These are phyloP conservation scores for Marasmius tenuissimus DNA, from an alignment of 1,284 basidiomycete genomes.

Conservation along the genomic window DNA sequence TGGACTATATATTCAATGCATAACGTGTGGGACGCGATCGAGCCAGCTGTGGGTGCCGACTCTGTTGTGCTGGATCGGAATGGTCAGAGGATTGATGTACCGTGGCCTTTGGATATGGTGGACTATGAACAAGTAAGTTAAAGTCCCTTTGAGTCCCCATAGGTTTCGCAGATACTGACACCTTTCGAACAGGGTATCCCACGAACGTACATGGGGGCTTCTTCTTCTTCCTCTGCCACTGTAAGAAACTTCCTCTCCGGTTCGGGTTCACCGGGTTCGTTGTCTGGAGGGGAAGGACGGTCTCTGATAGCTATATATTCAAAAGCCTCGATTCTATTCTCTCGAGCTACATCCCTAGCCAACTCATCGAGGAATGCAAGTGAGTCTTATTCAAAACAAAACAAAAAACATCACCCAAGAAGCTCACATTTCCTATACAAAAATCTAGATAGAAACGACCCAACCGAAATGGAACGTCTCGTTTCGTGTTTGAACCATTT, in stretches of 20 bases:
- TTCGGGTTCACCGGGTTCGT: not conserved
- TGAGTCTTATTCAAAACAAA: not conserved
- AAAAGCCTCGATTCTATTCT: conserved; percentile 11
- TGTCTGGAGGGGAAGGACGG: conserved; percentile 1
- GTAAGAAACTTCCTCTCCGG: conserved; percentile 10
- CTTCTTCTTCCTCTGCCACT: conserved; percentile 1
- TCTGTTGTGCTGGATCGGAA: conserved; percentile 37
- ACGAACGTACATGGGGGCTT: not conserved
- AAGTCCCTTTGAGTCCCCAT: not conserved
- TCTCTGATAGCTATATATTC: conserved; percentile 9
- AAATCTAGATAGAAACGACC: not conserved
- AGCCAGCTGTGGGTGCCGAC: conserved; percentile 28
- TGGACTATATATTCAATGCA: conserved; percentile 56
- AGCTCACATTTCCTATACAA: not conserved
- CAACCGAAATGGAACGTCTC: conserved; percentile 1
- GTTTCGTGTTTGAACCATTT: not conserved
- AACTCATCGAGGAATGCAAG: conserved; percentile 1
- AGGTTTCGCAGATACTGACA: not conserved
- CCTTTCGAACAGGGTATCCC: not conserved
- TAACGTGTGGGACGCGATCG: conserved; percentile 48
- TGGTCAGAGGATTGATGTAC: conserved; percentile 51
- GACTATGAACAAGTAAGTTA: conserved; percentile 43
- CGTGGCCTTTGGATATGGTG: conserved; percentile 52
- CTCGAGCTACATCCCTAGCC: not conserved
- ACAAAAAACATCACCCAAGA: not conserved